Evolutionary conservation across 2,329 filamentous ascomycete species (phyloP).

Genomic region (Sarocladiaceae sp.): DNA sequence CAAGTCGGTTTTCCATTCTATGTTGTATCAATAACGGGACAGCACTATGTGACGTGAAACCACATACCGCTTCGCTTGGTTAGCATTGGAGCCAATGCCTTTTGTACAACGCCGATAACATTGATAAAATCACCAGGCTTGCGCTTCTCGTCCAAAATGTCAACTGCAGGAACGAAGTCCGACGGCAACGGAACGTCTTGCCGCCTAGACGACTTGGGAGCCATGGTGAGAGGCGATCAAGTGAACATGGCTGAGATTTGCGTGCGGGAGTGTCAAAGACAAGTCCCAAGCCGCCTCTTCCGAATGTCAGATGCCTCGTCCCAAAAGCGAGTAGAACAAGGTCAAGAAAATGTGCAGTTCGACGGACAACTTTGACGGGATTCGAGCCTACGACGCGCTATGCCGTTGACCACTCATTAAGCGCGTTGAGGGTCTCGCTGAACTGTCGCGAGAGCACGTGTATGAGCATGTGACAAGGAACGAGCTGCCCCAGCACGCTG

Average conservation of each 20-base stretch:
- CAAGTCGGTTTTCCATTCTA: constrained; percentile 56
- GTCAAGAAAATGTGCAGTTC: background rate
- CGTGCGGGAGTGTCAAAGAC: too few species aligned
- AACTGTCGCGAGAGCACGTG: constrained; percentile 3
- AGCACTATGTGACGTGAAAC: background rate
- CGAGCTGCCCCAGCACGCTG: constrained; percentile 1
- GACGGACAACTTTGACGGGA: background rate
- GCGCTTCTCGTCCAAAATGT: constrained; percentile 24
- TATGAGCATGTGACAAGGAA: constrained; percentile 5
- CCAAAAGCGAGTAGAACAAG: too few species aligned
- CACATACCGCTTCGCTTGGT: constrained; percentile 46
- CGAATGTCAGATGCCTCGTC: too few species aligned
- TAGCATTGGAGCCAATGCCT: constrained; percentile 47
- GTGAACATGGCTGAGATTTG: too few species aligned
- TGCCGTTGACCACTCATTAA: background rate
- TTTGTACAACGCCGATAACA: constrained; percentile 66
- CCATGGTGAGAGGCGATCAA: too few species aligned
- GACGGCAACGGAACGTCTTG: background rate
- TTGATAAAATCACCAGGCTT: constrained; percentile 34
- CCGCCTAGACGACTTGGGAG: constrained; percentile 3
- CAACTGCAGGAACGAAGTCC: background rate
- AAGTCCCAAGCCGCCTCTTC: too few species aligned
- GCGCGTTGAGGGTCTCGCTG: background rate
- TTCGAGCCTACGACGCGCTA: too few species aligned
- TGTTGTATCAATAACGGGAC: background rate